These are phyloP conservation scores for Mycena latifolia DNA, from an alignment of 768 basidiomycete genomes.

Conservation along the genomic window DNA sequence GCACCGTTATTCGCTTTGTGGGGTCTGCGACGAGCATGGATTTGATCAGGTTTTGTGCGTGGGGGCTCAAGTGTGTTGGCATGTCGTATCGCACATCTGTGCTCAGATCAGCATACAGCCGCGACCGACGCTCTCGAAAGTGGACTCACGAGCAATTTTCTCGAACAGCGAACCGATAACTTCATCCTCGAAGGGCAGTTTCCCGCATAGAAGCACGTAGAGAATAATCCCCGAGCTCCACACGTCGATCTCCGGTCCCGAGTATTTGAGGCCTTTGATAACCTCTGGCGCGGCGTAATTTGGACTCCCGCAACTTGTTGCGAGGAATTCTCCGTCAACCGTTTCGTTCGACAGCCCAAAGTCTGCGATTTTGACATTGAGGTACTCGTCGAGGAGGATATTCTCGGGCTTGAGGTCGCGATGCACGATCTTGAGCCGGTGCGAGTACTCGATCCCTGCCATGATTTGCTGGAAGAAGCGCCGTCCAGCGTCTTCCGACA, in stretches of 20 bases:
- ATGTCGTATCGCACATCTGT: slow-evolving; percentile 89
- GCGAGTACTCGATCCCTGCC: slow-evolving; percentile 96
- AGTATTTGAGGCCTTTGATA: slow-evolving; percentile 94
- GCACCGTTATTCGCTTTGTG: slow-evolving; percentile 92
- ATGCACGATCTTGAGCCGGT: slow-evolving; percentile 96
- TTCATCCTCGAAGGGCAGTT: slow-evolving; percentile 97
- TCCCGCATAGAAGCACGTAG: slow-evolving; percentile 96
- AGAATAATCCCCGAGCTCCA: slow-evolving; percentile 99
- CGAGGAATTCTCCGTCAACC: slow-evolving; percentile 95
- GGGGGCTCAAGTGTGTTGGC: slow-evolving; percentile 82
- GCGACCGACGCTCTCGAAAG: too few relatives aligned
- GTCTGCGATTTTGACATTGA: slow-evolving; percentile 98
- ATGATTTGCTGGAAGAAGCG: slow-evolving; percentile 99
- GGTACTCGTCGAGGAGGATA: slow-evolving; percentile 84
- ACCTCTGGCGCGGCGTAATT: slow-evolving; percentile 99
- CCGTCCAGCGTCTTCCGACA: slow-evolving; percentile 89
- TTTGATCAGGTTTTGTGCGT: slow-evolving; percentile 84
- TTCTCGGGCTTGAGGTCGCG: slow-evolving; percentile 99
- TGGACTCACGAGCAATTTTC: slow-evolving; percentile 89
- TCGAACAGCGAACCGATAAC: slow-evolving; percentile 93
- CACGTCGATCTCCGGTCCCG: slow-evolving; percentile 98
- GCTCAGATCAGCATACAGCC: slow-evolving; percentile 21
- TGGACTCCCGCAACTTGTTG: slow-evolving; percentile 97
- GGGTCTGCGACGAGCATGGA: slow-evolving; percentile 96
- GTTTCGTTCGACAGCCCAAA: slow-evolving; percentile 98